Evolutionary conservation across 768 basidiomycete genomes (phyloP).

Genomic region (Guyanaporus albipodus): DNA sequence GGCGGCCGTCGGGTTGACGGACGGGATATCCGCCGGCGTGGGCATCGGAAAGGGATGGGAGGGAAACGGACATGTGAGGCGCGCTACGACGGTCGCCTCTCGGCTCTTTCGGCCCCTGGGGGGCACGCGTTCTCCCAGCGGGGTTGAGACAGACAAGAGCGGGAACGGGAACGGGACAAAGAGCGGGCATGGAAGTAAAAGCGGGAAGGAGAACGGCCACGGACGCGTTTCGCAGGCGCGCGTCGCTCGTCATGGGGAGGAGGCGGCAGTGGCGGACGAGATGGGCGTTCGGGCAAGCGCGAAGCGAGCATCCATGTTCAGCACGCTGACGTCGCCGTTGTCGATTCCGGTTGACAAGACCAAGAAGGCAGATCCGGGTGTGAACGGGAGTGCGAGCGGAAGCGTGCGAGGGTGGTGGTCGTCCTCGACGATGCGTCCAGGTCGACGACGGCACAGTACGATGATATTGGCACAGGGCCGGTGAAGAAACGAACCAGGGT

Average conservation of each 20-base stretch:
- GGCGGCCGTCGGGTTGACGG: too few relatives aligned
- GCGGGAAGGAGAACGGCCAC: too few relatives aligned
- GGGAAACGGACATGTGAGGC: constrained; percentile 1
- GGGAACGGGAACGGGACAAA: neutral
- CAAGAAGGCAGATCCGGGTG: neutral
- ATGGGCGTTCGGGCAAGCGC: constrained; percentile 16
- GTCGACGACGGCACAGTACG: constrained; percentile 8
- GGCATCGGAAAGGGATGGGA: too few relatives aligned
- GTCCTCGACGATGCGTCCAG: neutral
- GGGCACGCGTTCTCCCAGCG: neutral
- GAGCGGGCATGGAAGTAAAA: neutral
- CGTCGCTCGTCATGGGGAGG: neutral
- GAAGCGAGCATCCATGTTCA: constrained; percentile 23
- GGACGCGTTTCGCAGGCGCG: neutral
- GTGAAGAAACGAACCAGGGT: too few relatives aligned
- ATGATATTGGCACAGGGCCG: neutral
- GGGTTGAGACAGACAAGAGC: neutral
- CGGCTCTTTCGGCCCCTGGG: constrained; percentile 17
- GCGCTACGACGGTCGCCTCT: constrained; percentile 16
- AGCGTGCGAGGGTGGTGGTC: constrained; percentile 10
- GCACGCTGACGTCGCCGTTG: constrained; percentile 3
- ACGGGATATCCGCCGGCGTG: too few relatives aligned
- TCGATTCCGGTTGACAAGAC: constrained; percentile 2
- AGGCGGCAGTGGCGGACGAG: constrained; percentile 6
- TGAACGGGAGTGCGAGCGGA: neutral